These are phyloP conservation scores for Sporothrix inflata DNA, from an alignment of 2,329 filamentous ascomycete species.

Conservation along the genomic window DNA sequence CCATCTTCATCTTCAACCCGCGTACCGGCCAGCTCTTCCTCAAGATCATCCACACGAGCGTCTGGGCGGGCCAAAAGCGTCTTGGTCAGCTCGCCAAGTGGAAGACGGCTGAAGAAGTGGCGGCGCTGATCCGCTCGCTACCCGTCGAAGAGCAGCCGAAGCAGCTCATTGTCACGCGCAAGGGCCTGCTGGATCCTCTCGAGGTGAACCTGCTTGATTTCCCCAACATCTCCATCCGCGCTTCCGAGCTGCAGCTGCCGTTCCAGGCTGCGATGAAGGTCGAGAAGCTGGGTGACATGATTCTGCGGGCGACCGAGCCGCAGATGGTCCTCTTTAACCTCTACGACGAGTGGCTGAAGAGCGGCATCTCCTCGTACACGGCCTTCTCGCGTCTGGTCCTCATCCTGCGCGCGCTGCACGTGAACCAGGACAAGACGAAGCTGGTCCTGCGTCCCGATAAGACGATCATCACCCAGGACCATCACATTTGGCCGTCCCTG, in stretches of 20 bases:
- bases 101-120: slow-evolving; percentile 99
- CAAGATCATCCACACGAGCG: slow-evolving; percentile 99
- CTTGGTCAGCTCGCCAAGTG: slow-evolving; percentile 97
- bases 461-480: slow-evolving; percentile 96
- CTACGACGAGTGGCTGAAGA: slow-evolving; percentile 98
- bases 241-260: slow-evolving; percentile 92
- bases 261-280: slow-evolving; percentile 99
- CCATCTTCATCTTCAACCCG: slow-evolving; percentile 99
- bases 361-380: slow-evolving; percentile 89
- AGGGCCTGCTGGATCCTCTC: slow-evolving; percentile 93
- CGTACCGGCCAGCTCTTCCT: slow-evolving; percentile 95
- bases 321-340: slow-evolving; percentile 99
- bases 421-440: slow-evolving; percentile 99
- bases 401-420: slow-evolving; percentile 91
- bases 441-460: slow-evolving; percentile 93
- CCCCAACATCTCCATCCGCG: slow-evolving; percentile 97
- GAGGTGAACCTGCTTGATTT: slow-evolving; percentile 98
- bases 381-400: slow-evolving; percentile 94
- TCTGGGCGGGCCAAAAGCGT: slow-evolving; percentile 99
- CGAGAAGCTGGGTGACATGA: slow-evolving; percentile 99
- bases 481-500: slow-evolving; percentile 96
- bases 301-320: slow-evolving; percentile 94
- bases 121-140: slow-evolving; percentile 90
- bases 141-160: slow-evolving; percentile 98
- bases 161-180: slow-evolving; percentile 96